Conservation (phyloP, 1,284 basidiomycete genomes). For the Sparassis latifolia region DNA sequence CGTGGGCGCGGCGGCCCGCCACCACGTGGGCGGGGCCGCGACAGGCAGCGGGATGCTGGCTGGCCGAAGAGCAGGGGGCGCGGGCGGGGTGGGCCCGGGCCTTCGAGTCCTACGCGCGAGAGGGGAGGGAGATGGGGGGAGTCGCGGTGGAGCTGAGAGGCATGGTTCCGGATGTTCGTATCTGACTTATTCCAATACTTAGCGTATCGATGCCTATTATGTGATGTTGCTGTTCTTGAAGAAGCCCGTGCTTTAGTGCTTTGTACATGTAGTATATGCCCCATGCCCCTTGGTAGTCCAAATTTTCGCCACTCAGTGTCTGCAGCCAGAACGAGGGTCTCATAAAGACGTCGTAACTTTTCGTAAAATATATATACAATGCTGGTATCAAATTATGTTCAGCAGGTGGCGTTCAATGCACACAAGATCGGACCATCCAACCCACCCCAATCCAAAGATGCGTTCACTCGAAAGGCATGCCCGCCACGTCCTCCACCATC, state of each 20-base stretch:
- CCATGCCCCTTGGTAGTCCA: not conserved
- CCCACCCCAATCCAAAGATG: too few species aligned
- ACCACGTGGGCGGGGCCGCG: slow-evolving; percentile 25
- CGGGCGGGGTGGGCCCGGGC: slow-evolving; percentile 17
- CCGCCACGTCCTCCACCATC: slow-evolving; percentile 61
- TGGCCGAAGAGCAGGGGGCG: slow-evolving; percentile 35
- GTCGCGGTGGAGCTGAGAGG: slow-evolving; percentile 9
- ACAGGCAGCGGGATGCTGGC: slow-evolving; percentile 46
- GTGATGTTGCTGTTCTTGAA: not conserved
- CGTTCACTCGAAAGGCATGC: slow-evolving; percentile 77
- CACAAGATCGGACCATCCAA: too few species aligned
- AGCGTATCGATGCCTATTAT: not conserved
- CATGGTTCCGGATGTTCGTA: too few species aligned
- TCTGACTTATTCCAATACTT: too few species aligned
- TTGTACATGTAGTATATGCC: not conserved
- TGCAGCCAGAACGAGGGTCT: not conserved
- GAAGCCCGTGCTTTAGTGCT: not conserved
- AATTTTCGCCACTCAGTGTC: not conserved
- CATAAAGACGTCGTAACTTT: not conserved
- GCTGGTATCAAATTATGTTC: too few species aligned
- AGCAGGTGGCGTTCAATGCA: too few species aligned
- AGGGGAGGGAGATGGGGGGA: slow-evolving; percentile 17
- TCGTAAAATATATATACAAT: not conserved
- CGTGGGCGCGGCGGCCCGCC: slow-evolving; percentile 11
- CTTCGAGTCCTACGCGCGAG: slow-evolving; percentile 11